Conservation (phyloP, 208 protist species). For the Leishmania lainsoni region DNA sequence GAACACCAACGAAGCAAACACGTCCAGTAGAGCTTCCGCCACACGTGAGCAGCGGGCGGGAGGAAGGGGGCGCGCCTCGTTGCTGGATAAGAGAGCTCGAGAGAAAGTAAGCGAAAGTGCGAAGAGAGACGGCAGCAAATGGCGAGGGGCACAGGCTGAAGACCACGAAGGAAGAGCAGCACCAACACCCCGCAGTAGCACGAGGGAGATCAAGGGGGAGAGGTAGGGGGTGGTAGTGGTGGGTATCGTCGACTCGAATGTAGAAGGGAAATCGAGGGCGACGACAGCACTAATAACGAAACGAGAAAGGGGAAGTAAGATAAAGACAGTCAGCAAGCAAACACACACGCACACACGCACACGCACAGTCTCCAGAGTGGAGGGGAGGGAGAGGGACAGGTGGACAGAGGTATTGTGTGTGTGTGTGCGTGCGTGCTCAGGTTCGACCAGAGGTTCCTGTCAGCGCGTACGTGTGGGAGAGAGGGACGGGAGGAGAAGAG, state of each 20-base stretch:
- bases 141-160: neutral
- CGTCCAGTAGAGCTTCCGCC: neutral
- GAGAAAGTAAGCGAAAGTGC: neutral
- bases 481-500: neutral
- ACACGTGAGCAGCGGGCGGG: neutral
- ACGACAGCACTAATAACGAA: too few species aligned
- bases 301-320: neutral
- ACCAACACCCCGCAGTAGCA: neutral
- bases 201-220: neutral
- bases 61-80: neutral
- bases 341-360: neutral
- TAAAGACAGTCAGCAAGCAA: constrained; percentile 1
- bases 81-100: neutral
- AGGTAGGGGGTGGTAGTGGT: neutral
- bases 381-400: neutral
- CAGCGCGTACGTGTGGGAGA: neutral
- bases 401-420: neutral
- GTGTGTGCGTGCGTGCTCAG: neutral
- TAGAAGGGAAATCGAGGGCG: too few species aligned
- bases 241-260: neutral
- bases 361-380: too few species aligned
- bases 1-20: neutral
- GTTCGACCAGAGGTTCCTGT: neutral
- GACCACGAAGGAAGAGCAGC: neutral
- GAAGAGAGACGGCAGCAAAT: neutral